These are phyloP conservation scores for Parietichytrium sp. DNA, from an alignment of 108 stramenopile genomes.

Conservation along the genomic window DNA sequence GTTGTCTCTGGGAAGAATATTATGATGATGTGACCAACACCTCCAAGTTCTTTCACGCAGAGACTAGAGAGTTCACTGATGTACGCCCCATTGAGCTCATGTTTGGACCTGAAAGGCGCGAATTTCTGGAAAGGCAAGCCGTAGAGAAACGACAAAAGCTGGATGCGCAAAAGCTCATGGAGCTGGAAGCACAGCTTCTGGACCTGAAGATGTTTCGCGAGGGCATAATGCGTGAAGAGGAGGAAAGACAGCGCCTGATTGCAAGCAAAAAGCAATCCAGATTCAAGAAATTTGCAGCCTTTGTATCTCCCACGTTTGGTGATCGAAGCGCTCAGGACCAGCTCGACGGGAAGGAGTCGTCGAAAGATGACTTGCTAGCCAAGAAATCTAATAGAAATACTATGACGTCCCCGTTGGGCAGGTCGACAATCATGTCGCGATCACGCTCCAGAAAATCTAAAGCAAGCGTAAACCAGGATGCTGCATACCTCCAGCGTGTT, in stretches of 20 bases:
- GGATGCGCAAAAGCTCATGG: conserved; percentile 7
- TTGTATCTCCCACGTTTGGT: too few relatives aligned
- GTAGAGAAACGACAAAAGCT: not conserved
- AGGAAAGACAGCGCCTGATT: not conserved
- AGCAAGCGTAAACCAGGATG: too few relatives aligned
- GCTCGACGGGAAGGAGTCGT: too few relatives aligned
- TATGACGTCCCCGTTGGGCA: too few relatives aligned
- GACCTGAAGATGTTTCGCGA: conserved; percentile 17
- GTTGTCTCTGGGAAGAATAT: conserved; percentile 35
- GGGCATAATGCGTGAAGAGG: not conserved
- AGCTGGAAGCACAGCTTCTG: not conserved
- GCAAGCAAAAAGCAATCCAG: conserved; percentile 20
- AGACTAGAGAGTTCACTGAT: conserved; percentile 22
- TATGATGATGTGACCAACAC: not conserved
- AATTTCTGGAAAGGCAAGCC: not conserved
- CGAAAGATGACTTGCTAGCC: too few relatives aligned
- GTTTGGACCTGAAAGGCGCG: conserved; percentile 20
- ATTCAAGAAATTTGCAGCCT: too few relatives aligned
- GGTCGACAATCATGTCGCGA: too few relatives aligned
- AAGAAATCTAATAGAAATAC: too few relatives aligned
- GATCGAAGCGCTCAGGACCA: too few relatives aligned
- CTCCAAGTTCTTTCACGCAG: not conserved
- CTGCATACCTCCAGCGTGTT: too few relatives aligned
- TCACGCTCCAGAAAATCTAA: too few relatives aligned
- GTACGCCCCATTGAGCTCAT: conserved; percentile 26